phyloP scores from a whole-genome alignment of 2,329 filamentous ascomycete species.

The Neopestalotiopsis rosae region DNA sequence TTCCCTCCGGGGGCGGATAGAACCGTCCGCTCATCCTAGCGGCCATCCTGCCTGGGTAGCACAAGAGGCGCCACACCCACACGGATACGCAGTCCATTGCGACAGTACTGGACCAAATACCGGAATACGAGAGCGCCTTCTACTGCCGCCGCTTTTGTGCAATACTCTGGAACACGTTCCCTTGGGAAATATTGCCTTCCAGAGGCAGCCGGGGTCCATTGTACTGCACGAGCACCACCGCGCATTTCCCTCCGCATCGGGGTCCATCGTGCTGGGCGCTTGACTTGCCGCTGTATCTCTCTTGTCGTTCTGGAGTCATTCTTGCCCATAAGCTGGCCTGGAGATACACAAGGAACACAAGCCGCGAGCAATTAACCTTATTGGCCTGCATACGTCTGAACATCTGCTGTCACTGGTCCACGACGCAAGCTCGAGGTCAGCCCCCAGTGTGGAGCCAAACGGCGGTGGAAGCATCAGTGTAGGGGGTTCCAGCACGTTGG shows the following conservation, averaged over 20 bases:
- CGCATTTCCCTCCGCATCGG: slow-evolving; percentile 29
- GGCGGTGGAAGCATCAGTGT: slow-evolving; percentile 25
- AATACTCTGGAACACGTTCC: slow-evolving; percentile 29
- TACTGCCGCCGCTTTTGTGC: slow-evolving; percentile 32
- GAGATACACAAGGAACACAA: slow-evolving; percentile 16
- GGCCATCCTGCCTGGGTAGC: slow-evolving; percentile 33
- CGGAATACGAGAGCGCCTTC: slow-evolving; percentile 39
- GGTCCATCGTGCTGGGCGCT: slow-evolving; percentile 9
- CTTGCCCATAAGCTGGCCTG: slow-evolving; percentile 8
- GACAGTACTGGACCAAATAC: slow-evolving; percentile 30
- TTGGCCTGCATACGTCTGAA: slow-evolving; percentile 35
- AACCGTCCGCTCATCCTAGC: slow-evolving; percentile 33
- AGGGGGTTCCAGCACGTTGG: background rate
- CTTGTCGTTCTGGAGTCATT: slow-evolving; percentile 3
- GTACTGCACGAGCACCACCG: slow-evolving; percentile 38
- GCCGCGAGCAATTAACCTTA: slow-evolving; percentile 28
- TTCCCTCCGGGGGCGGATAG: slow-evolving; percentile 29
- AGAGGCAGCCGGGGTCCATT: slow-evolving; percentile 34
- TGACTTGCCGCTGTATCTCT: background rate
- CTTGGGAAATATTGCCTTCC: slow-evolving; percentile 25
- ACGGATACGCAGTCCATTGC: slow-evolving; percentile 40
- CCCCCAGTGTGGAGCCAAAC: slow-evolving; percentile 29
- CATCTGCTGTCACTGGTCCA: slow-evolving; percentile 32
- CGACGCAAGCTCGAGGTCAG: slow-evolving; percentile 30
- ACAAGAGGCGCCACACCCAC: slow-evolving; percentile 40